phyloP scores from a whole-genome alignment of 2,329 filamentous ascomycete genomes.

The Elsinoe fawcettii region DNA sequence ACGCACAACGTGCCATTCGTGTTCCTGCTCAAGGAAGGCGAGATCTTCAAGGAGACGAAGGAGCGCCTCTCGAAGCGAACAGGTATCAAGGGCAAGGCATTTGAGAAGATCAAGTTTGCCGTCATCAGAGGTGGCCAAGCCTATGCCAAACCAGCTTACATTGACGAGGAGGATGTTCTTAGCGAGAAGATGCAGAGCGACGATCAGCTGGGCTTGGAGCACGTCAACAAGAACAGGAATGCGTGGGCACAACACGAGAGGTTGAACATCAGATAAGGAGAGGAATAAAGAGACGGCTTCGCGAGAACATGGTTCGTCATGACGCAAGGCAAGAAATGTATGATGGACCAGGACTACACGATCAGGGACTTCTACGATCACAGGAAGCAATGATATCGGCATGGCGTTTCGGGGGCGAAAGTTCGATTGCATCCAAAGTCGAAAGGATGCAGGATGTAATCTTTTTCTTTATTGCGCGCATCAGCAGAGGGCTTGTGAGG shows the following conservation, averaged over 20 bases:
- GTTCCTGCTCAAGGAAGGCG: conserved; percentile 77
- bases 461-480: neutral
- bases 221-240: conserved; percentile 53
- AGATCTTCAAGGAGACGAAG: conserved; percentile 84
- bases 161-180: conserved; percentile 59
- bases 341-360: neutral
- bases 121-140: conserved; percentile 56
- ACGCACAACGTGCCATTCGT: conserved; percentile 85
- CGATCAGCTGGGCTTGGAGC: conserved; percentile 48
- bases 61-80: conserved; percentile 88
- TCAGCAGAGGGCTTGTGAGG: neutral
- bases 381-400: conserved; percentile 10
- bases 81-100: conserved; percentile 93
- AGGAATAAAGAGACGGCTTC: neutral
- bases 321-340: neutral
- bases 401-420: conserved; percentile 10
- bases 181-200: conserved; percentile 37
- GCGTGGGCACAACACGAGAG: conserved; percentile 55
- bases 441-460: neutral
- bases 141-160: conserved; percentile 71
- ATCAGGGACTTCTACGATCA: conserved; percentile 8
- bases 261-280: conserved; percentile 51
- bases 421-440: neutral
- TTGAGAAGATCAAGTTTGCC: conserved; percentile 97
- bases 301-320: neutral